phyloP scores from a whole-genome alignment of 805 yeast species.

The Lachancea cidri region DNA sequence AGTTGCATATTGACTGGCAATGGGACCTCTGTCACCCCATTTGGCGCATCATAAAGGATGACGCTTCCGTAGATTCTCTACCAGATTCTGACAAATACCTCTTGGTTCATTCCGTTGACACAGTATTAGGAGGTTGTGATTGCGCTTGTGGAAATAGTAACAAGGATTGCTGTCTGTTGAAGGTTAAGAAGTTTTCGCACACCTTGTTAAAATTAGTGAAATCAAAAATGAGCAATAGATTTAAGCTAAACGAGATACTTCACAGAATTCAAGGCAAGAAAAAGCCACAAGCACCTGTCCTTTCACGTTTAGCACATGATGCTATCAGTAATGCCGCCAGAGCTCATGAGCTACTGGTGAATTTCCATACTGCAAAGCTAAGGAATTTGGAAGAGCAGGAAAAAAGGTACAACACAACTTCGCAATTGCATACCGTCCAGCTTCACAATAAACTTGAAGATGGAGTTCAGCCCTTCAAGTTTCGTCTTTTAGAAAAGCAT shows the following conservation, averaged over 20 bases:
- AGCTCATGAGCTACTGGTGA: slow-evolving; percentile 14
- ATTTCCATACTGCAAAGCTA: slow-evolving; percentile 11
- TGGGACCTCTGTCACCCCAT: slow-evolving; percentile 85
- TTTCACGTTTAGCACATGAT: slow-evolving; percentile 13
- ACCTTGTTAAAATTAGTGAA: slow-evolving; percentile 55
- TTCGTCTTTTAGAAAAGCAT: slow-evolving; percentile 4
- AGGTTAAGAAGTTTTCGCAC: slow-evolving; percentile 57
- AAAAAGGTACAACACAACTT: neutral
- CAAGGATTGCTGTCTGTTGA: slow-evolving; percentile 51
- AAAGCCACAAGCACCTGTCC: slow-evolving; percentile 26
- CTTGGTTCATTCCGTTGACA: slow-evolving; percentile 57
- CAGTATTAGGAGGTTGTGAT: slow-evolving; percentile 54
- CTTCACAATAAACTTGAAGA: neutral
- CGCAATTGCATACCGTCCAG: neutral
- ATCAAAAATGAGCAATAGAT: slow-evolving; percentile 30
- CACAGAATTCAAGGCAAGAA: slow-evolving; percentile 19
- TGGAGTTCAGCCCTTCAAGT: slow-evolving; percentile 2
- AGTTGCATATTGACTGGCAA: slow-evolving; percentile 77
- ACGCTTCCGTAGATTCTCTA: slow-evolving; percentile 47
- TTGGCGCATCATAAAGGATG: slow-evolving; percentile 42
- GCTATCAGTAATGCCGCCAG: slow-evolving; percentile 18
- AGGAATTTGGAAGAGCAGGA: slow-evolving; percentile 6
- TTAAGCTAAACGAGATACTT: slow-evolving; percentile 36
- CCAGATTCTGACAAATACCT: slow-evolving; percentile 48
- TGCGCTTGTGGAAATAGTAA: slow-evolving; percentile 47